Evolutionary conservation across 257 asterid species (phyloP), one percentile per base, ranked within the genome.

Genomic region (Ajuga chamaepitys): DNA sequence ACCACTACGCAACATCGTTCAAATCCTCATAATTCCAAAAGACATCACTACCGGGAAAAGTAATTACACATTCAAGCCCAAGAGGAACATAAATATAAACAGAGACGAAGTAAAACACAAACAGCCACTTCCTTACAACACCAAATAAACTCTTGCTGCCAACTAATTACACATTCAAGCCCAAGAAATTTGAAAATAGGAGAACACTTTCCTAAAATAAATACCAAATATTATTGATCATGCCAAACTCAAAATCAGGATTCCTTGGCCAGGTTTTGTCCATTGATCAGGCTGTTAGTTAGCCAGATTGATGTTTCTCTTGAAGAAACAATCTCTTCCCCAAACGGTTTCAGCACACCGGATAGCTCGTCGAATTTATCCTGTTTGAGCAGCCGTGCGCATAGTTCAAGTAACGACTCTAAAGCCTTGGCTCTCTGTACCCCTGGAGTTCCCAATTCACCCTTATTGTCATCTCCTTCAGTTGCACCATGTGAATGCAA

Each of bases 281-380:
- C 86, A 72, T 79, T 81, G 77, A 89, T 80, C 1, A 89, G 83
- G 77, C 86, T 87, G 58, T 93, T 93, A 0, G 99, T 84, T 66
- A 93, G 80, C 97, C 97, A 93, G 57, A 93, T 93, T 22, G 99
- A 96, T 2, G 99, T 93, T 66, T 89, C 97, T 74, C 99, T 75
- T 0, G 99, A 93, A 8, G 99, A 93, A 5, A 89, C 95, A 0
- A 73, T 57, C 9, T 89, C 99, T 34, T 87, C 95, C 0, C 99
- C 88, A 48, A 93, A 93, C 9, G 99, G 95, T 60, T 87, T 89
- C 6, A 93, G 75, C 76, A 93, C 91, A 4, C 92, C 97, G 3
- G 88, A 78, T 3, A 93, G 91, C 84, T 93, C 99, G 4, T 90
- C 99, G 4, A 86, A 81, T 51, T 94, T 94, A 66, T 90, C 86